A percentile compares a stretch with the other conserved stretches of the same genome.
phyloP scores from a whole-genome alignment of 306 rosid species.

The Pyrus pyrifolia region DNA sequence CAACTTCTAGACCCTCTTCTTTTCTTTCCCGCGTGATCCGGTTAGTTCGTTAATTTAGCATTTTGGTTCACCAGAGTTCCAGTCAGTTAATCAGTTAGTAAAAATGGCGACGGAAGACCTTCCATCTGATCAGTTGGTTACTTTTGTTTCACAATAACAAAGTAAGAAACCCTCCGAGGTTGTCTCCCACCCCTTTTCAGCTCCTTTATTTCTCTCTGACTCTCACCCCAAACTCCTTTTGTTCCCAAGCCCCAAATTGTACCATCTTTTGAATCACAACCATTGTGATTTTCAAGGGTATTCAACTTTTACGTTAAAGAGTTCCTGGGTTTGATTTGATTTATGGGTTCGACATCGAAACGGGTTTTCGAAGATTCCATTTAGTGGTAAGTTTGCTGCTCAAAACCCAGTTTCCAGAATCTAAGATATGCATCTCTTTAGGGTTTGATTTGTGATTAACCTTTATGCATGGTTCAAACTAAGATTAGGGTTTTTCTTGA shows the following conservation, averaged over 20 bases:
- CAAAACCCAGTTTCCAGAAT: not conserved
- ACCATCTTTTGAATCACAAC: not conserved
- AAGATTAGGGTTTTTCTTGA: not conserved
- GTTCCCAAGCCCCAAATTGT: not conserved
- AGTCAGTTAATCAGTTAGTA: conserved; percentile 2
- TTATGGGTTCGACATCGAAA: not conserved
- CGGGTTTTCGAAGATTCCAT: not conserved
- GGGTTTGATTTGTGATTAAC: not conserved
- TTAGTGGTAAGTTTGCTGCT: not conserved
- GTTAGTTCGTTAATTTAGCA: not conserved
- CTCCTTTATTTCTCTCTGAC: conserved; percentile 5
- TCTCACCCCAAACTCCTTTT: conserved; percentile 12
- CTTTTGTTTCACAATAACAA: conserved; percentile 19
- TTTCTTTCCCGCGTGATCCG: conserved; percentile 2
- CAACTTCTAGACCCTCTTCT: not conserved
- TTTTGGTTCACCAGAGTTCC: not conserved
- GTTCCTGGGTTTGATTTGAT: not conserved
- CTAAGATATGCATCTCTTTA: not conserved
- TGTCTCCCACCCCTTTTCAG: conserved; percentile 25
- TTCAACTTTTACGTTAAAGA: too few species aligned
- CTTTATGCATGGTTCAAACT: not conserved
- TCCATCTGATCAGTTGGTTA: not conserved
- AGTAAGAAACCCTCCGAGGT: conserved; percentile 20
- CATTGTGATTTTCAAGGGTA: not conserved
- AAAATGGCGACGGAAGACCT: not conserved